phyloP scores from a whole-genome alignment of 805 yeast species.

The Saccharomycopsis fibuligera region DNA sequence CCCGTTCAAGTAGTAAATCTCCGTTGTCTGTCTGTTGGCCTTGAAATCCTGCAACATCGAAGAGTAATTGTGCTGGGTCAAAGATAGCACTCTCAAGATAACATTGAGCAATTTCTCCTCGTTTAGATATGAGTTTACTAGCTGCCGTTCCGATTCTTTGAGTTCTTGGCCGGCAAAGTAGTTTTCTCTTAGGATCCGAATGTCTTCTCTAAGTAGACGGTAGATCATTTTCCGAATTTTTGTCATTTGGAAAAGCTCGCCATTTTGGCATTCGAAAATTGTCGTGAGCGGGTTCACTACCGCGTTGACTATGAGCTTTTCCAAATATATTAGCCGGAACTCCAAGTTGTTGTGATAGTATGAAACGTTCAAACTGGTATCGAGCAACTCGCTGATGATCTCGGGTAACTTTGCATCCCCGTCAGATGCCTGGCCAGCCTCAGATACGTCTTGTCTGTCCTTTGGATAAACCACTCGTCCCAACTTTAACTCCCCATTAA shows the following conservation, averaged over 20 bases:
- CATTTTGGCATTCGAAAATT: conserved; percentile 69
- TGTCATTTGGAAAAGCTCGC: conserved; percentile 47
- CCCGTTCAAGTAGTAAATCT: conserved; percentile 81
- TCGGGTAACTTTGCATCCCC: conserved; percentile 20
- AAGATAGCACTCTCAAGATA: conserved; percentile 36
- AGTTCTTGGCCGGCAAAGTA: conserved; percentile 22
- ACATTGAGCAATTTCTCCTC: conserved; percentile 31
- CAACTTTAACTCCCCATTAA: conserved; percentile 54
- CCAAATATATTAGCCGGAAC: conserved; percentile 54
- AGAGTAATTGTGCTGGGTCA: conserved; percentile 49
- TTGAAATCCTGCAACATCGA: conserved; percentile 50
- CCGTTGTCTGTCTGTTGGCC: conserved; percentile 50
- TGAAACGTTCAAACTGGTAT: conserved; percentile 27
- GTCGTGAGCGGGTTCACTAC: conserved; percentile 85
- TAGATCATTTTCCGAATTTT: conserved; percentile 31
- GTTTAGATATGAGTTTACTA: conserved; percentile 30
- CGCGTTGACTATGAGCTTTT: conserved; percentile 72
- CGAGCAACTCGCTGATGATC: conserved; percentile 28
- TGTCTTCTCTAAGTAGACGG: conserved; percentile 39
- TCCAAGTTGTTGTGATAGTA: conserved; percentile 38
- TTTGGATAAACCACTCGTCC: conserved; percentile 30
- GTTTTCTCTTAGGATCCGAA: conserved; percentile 28
- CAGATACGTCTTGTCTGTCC: not conserved
- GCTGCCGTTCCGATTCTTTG: conserved; percentile 2
- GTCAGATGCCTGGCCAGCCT: conserved; percentile 4